Base-by-base conservation (phyloP, 768 basidiomycete genomes). In the Hydnomerulius pinastri region DNA sequence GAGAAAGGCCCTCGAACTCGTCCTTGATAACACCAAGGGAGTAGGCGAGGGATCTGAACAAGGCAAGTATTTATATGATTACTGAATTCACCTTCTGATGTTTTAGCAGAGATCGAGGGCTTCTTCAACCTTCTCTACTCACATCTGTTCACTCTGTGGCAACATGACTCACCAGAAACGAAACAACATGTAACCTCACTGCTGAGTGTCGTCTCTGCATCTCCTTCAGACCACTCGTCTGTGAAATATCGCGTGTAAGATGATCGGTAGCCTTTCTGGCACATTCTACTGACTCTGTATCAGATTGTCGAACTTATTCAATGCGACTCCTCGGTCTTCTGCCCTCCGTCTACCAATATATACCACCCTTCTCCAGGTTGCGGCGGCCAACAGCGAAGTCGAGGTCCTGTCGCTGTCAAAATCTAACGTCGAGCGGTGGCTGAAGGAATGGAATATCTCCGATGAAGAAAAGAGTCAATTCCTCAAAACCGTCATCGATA, bases 61-160 rank as follows among this genome's bases (percentile, higher is more conserved):
- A 74, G 91, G 91, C 87, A 59, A 40, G 79, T 65, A 38, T 37
- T 10, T 20, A 24, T 10, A 23, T 17, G 29, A 50, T 46, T 25
- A 27, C 20, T 45, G 2, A 20, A 32, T n/a, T 44, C 25, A 18
- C 13, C 17, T 54, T 30, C 30, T 61, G 5, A 60, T 33, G 25
- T 25, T 46, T 27, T 18, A 36, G 20, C 64, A 89, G 87, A 93
- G 71, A 83, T 84, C 55, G 90, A 92, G 71, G 91, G 91, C 17
- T 92, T 92, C 68, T 92, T 91, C 77, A 92, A 92, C 68, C 77
- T 92, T 28, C 64, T 92, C 36, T 86, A 81, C 60, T 79, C 90
- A 3, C 88, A 92, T 70, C 63, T 91, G 32, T 77, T 88, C 55
- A 68, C 77, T 9, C 71, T 88, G 21, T 85, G 81, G 69, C 68